phyloP scores from a whole-genome alignment of 768 basidiomycete genomes.

The Lentinula aciculospora region DNA sequence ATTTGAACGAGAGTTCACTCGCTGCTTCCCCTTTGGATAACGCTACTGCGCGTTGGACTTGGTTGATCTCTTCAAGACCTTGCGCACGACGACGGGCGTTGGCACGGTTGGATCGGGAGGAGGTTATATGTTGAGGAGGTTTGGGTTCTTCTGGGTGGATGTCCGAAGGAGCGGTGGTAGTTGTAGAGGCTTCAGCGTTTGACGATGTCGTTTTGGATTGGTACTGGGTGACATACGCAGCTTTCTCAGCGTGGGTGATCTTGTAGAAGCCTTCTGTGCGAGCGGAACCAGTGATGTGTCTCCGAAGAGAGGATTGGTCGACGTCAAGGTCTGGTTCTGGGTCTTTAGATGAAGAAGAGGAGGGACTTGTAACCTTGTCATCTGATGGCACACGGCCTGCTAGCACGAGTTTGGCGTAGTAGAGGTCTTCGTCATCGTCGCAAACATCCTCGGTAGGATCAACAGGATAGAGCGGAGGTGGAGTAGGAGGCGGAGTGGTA shows the following conservation, averaged over 20 bases:
- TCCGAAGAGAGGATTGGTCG: constrained; percentile 40
- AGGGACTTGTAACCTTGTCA: constrained; percentile 15
- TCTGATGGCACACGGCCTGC: not conserved
- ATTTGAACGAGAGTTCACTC: constrained; percentile 80
- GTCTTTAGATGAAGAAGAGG: constrained; percentile 19
- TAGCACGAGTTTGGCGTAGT: constrained; percentile 64
- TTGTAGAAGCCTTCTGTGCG: constrained; percentile 95
- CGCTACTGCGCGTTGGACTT: constrained; percentile 76
- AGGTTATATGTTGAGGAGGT: constrained; percentile 55
- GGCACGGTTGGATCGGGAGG: constrained; percentile 87
- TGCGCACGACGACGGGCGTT: constrained; percentile 88
- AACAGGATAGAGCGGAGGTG: constrained; percentile 52
- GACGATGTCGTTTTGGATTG: constrained; percentile 58
- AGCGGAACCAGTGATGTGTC: constrained; percentile 80
- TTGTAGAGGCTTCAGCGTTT: constrained; percentile 31
- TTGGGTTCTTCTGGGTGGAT: constrained; percentile 30
- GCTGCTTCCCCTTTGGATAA: constrained; percentile 72
- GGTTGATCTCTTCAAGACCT: constrained; percentile 92
- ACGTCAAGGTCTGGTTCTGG: constrained; percentile 15
- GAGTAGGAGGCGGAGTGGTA: constrained; percentile 33
- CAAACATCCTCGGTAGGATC: constrained; percentile 54
- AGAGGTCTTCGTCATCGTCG: constrained; percentile 87
- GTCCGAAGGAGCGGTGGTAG: constrained; percentile 37
- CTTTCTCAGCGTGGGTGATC: constrained; percentile 88
- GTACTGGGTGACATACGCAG: constrained; percentile 88